Base-by-base conservation (phyloP, 768 basidiomycete species). In the Crassisporium funariophilum region DNA sequence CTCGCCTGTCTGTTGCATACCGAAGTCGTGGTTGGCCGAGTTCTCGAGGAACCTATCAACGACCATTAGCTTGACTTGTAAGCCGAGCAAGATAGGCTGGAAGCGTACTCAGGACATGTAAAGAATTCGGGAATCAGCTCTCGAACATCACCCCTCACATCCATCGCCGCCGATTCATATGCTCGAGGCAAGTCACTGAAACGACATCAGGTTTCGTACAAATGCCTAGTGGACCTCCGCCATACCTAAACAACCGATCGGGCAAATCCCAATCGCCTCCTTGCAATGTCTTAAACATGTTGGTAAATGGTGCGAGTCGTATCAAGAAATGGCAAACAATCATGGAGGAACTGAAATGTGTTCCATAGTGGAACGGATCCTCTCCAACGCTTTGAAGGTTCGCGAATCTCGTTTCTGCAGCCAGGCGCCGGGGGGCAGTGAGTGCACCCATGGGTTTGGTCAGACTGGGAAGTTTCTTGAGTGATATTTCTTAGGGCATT, bases 291-390 rank as follows among this genome's bases (percentile, higher is more conserved):
- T 94, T 91, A 76, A 95, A 98, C 86, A 95, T 95, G 59, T 87
- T 84, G 19, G 93, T 95, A 63, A 88, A 98, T 0, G 95, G 95
- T 11, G 86, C 83, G 57, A 95, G 70, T 16, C 95, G 79, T 44
- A 98, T 95, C 56, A 95, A 69, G 70, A 89, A 97, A 55, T 95
- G 93, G 70, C 92, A 95, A 35, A 94, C 90, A 48, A 93, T 95
- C 94, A 97, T 97, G 2, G 92, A 95, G 8, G 92, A 95, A 60
- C 89, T 91, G 60, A 94, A 98, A 62, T 98, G 95, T 0, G 95
- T 97, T 34, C 95, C 89, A 51, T 91, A 93, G 59, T 92, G 89
- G 66, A 95, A 95, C 0, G 94, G 94, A 25, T 81, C 78, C 67
- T 98, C 94, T 6, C 68, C 87, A 2, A 95, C 87, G 50, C 90